Conservation (phyloP, 345 rosid species). For the Citrus hindsii region DNA sequence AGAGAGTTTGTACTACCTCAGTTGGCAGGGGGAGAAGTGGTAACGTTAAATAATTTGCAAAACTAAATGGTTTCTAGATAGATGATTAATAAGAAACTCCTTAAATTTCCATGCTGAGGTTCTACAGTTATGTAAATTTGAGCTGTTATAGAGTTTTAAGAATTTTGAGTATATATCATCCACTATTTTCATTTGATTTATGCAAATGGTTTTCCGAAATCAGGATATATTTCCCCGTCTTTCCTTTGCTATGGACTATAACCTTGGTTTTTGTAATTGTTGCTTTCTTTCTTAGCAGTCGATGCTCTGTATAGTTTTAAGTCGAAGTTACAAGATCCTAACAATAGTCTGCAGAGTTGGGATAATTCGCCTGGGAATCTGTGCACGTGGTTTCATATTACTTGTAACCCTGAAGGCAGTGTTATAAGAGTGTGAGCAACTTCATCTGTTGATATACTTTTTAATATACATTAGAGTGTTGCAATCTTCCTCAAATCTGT, state of each 20-base stretch:
- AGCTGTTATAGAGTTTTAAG: background rate
- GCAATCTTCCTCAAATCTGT: background rate
- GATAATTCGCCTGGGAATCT: constrained; percentile 34
- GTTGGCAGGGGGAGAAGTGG: background rate
- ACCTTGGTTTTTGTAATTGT: background rate
- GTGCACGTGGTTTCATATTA: constrained; percentile 46
- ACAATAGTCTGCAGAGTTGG: constrained; percentile 39
- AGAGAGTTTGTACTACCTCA: background rate
- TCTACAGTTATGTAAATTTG: background rate
- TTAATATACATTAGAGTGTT: background rate
- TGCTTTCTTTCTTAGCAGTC: constrained; percentile 18
- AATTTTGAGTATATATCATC: background rate
- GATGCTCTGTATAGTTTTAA: constrained; percentile 33
- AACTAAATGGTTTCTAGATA: background rate
- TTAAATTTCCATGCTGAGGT: background rate
- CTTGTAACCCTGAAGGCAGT: constrained; percentile 39
- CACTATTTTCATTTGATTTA: background rate
- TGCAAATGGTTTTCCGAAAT: background rate
- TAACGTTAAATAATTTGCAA: background rate
- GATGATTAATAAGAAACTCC: background rate
- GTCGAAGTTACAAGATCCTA: constrained; percentile 32
- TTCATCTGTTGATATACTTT: background rate
- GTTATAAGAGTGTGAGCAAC: constrained; percentile 38
- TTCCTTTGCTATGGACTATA: background rate
- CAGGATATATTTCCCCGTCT: background rate